A percentile compares a stretch with the other conserved stretches of the same genome.
These are phyloP conservation scores for Hanseniaspora pseudoguilliermondii DNA, from an alignment of 805 yeast species.

Conservation along the genomic window DNA sequence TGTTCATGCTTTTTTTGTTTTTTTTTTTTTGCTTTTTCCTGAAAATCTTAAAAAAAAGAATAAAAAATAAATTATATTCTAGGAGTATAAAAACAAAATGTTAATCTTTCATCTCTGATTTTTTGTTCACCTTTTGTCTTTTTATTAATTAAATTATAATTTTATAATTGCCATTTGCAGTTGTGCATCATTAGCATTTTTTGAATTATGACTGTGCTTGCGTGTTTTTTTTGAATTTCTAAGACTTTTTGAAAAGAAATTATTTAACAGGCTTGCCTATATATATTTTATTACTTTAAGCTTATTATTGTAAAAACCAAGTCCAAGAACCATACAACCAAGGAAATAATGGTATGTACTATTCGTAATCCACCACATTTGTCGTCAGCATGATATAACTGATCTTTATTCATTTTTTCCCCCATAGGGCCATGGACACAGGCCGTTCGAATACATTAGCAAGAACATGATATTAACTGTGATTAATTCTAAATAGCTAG, in stretches of 20 bases:
- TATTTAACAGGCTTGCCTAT: background rate
- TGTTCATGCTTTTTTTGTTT: background rate
- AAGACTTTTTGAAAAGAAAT: background rate
- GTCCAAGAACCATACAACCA: constrained; percentile 9
- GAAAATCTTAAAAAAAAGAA: background rate
- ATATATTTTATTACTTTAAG: background rate
- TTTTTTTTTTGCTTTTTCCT: background rate
- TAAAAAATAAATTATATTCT: too few species aligned
- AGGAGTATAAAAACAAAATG: background rate
- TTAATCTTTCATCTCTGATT: background rate
- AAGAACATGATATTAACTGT: too few species aligned
- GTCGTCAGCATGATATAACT: too few species aligned
- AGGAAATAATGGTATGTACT: constrained; percentile 12
- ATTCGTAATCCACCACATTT: background rate
- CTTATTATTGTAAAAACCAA: background rate
- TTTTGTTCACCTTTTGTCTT: background rate
- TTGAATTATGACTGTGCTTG: background rate
- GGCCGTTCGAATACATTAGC: too few species aligned
- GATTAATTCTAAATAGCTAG: too few species aligned
- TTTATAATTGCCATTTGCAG: background rate
- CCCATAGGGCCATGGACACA: too few species aligned
- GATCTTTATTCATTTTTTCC: too few species aligned
- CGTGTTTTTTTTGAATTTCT: background rate
- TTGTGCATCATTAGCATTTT: too few species aligned
- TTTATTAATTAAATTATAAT: background rate